phyloP scores from a whole-genome alignment of 805 yeast genomes.

The Candida adriatica region DNA sequence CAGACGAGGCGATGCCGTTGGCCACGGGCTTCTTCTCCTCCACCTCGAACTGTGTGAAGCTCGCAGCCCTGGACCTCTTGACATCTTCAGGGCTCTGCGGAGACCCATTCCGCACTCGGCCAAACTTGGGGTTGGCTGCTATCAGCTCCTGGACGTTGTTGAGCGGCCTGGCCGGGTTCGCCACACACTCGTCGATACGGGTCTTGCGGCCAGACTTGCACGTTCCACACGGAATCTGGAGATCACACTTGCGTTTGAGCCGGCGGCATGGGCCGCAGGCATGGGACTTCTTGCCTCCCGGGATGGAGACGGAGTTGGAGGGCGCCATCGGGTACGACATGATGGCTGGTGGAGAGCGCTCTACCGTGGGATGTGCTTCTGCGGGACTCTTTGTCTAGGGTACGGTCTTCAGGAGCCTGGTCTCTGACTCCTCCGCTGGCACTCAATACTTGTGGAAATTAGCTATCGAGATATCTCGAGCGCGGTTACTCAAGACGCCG shows the following conservation, averaged over 20 bases:
- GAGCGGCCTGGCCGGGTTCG: slow-evolving; percentile 22
- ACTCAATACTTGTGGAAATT: no score
- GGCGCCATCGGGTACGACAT: no score
- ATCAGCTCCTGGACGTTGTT: slow-evolving; percentile 17
- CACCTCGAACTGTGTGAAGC: slow-evolving; percentile 10
- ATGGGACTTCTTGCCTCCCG: slow-evolving; percentile 19
- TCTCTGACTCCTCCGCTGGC: no score
- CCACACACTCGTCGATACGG: slow-evolving; percentile 21
- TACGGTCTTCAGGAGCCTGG: no score
- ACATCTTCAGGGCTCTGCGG: slow-evolving; percentile 3
- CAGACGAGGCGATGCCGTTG: no score
- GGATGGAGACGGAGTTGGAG: no score
- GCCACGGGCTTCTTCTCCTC: no score
- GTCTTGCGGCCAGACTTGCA: slow-evolving; percentile 21
- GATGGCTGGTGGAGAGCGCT: no score
- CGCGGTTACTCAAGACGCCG: no score
- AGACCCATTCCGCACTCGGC: slow-evolving; percentile 11
- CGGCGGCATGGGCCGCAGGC: slow-evolving; percentile 27
- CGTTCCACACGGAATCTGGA: slow-evolving; percentile 23
- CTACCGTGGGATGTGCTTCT: no score
- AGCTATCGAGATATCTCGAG: no score
- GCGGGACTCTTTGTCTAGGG: no score
- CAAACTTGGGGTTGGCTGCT: slow-evolving; percentile 20
- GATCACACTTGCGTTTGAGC: slow-evolving; percentile 23
- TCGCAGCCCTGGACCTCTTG: slow-evolving; percentile 3